phyloP scores from a whole-genome alignment of 768 basidiomycete species.

The Mycena metata region DNA sequence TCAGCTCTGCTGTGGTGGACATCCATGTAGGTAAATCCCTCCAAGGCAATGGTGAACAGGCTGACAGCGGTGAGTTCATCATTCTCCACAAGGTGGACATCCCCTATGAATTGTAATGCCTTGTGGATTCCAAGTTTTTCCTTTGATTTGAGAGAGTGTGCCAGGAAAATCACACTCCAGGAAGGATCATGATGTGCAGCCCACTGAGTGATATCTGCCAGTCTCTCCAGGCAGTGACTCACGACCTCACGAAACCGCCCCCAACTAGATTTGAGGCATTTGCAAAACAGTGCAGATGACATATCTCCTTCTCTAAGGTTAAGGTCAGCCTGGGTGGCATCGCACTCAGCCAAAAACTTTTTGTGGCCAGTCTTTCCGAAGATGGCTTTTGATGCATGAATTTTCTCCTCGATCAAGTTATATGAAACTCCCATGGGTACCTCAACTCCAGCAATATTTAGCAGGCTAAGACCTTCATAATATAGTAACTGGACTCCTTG shows the following conservation, averaged over 20 bases:
- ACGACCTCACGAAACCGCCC: not conserved
- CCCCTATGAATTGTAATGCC: not conserved
- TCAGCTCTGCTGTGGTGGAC: not conserved
- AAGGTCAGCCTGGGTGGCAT: not conserved
- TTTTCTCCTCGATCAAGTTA: not conserved
- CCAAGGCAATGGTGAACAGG: not conserved
- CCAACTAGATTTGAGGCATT: not conserved
- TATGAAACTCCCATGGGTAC: not conserved
- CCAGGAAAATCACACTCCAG: not conserved
- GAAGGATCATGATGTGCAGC: not conserved
- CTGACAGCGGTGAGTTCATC: not conserved
- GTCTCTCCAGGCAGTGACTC: not conserved
- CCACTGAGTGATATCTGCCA: not conserved
- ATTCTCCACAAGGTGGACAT: not conserved
- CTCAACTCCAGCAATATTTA: not conserved
- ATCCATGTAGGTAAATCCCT: not conserved
- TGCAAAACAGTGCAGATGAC: not conserved
- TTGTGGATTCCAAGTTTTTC: not conserved
- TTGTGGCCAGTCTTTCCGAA: not conserved
- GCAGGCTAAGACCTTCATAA: not conserved
- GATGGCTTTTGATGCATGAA: not conserved
- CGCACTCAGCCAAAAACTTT: not conserved
- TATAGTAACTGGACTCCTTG: no score
- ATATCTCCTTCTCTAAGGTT: not conserved
- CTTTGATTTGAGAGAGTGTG: not conserved